A percentile compares a stretch with the other conserved stretches of the same genome.
These are phyloP conservation scores for Trapa bicornis DNA, from an alignment of 345 rosid genomes.

Conservation along the genomic window DNA sequence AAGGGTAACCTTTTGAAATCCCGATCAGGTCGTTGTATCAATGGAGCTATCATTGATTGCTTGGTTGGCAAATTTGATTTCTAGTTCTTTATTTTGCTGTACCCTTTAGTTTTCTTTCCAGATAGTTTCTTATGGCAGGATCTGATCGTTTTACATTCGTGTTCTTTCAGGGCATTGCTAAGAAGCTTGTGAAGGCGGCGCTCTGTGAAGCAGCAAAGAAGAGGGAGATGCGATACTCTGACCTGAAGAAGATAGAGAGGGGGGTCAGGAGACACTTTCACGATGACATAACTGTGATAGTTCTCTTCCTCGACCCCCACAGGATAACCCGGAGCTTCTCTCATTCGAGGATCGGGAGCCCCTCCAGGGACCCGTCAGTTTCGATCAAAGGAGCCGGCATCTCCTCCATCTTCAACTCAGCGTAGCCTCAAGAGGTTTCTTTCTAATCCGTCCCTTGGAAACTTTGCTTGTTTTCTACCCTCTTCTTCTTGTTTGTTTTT, in stretches of 20 bases:
- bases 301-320: constrained; percentile 63
- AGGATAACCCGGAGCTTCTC: constrained; percentile 33
- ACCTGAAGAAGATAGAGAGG: constrained; percentile 81
- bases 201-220: constrained; percentile 83
- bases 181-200: constrained; percentile 65
- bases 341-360: constrained; percentile 32
- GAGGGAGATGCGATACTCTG: constrained; percentile 91
- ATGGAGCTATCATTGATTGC: too few species aligned
- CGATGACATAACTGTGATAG: constrained; percentile 81
- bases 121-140: neutral
- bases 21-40: too few species aligned
- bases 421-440: neutral
- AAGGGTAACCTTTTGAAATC: neutral
- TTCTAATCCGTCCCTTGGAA: neutral
- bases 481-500: neutral
- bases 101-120: neutral
- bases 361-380: constrained; percentile 28
- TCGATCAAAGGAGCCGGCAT: constrained; percentile 45
- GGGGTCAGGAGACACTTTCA: constrained; percentile 98
- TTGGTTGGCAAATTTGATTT: neutral
- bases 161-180: constrained; percentile 55
- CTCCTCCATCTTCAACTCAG: neutral
- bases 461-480: neutral
- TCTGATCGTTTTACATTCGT: neutral
- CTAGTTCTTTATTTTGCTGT: neutral